Conservation (phyloP, 257 asterid species). For the Ophiorrhiza pumila region DNA sequence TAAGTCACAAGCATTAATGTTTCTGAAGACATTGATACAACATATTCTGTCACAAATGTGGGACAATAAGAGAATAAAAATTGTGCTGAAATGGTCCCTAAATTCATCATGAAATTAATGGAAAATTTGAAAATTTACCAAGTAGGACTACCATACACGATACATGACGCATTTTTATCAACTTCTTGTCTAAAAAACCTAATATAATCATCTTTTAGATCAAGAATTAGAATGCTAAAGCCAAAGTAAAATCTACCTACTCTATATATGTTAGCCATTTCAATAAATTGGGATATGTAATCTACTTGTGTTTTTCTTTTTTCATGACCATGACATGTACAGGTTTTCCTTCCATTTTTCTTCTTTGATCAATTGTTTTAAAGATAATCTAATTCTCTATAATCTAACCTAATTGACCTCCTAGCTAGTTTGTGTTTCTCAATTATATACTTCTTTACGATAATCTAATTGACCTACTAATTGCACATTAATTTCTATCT, state of each 20-base stretch:
- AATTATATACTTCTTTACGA: no score
- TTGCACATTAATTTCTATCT: no score
- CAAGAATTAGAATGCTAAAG: not conserved
- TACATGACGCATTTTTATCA: not conserved
- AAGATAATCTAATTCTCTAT: no score
- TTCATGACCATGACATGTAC: no score
- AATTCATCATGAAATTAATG: not conserved
- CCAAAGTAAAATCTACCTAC: not conserved
- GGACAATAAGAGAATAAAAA: not conserved
- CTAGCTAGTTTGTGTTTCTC: no score
- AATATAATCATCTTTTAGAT: not conserved
- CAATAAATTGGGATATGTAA: no score
- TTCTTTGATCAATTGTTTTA: no score
- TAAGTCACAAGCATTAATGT: slow-evolving; percentile 8
- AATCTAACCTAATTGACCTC: no score
- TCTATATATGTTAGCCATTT: no score
- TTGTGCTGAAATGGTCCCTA: not conserved
- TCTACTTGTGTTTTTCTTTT: no score
- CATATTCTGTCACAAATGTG: not conserved
- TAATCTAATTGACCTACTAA: no score
- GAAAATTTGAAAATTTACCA: not conserved
- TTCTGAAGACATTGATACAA: slow-evolving; percentile 9
- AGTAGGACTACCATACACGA: not conserved
- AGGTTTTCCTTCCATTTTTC: no score
- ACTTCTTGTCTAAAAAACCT: not conserved